Base-by-base conservation (phyloP, 192 early-diverging fungal species). In the Coemansia sp. region DNA sequence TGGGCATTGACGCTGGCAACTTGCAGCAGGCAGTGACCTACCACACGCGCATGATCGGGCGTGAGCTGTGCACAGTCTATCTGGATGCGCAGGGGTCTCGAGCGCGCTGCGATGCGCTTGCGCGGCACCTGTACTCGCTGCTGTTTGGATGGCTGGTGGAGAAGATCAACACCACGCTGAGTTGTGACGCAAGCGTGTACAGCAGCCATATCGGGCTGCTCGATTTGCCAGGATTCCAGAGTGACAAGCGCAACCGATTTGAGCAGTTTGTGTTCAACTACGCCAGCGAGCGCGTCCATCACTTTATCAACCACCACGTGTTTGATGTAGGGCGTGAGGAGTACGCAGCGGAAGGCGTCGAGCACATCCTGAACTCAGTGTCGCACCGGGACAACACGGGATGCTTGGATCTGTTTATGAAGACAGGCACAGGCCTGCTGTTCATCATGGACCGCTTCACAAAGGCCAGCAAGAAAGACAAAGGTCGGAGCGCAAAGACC, bases 261-360 rank as follows among this genome's bases (percentile, higher is more conserved):
- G 85, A 82, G 66, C 78, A 82, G 57, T 85, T 68, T 77, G 91
- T 82, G 81, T 91, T 74, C 88, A 94, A 96, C 74, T 94, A 88
- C 68, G 88, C 93, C 47, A 94, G 92, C 70, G 94, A 97, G 76
- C 87, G 94, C 61, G 78, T 96, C 7, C 90, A 94, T 54, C 82
- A 87, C 58, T 93, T 93, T 65, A 80, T 86, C 55, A 76, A 86
- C 53, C 83, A 87, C 32, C 85, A 88, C 38, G 75, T 93, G 50
- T 91, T 94, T 66, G 91, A 92, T 50, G 71, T 84, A 0, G 85
- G 85, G 57, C 77, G 83, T 10, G 78, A 87, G 10, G 86, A 89
- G 51, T 88, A 87, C 50, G 83, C 69, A 4, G 22, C 68, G 12
- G 92, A 93, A 54, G 90, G 88, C 8, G 76, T 90, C 16, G 68